A percentile compares a stretch with the other conserved stretches of the same genome.
phyloP scores from a whole-genome alignment of 805 yeast genomes.

The Candida gorgasii region DNA sequence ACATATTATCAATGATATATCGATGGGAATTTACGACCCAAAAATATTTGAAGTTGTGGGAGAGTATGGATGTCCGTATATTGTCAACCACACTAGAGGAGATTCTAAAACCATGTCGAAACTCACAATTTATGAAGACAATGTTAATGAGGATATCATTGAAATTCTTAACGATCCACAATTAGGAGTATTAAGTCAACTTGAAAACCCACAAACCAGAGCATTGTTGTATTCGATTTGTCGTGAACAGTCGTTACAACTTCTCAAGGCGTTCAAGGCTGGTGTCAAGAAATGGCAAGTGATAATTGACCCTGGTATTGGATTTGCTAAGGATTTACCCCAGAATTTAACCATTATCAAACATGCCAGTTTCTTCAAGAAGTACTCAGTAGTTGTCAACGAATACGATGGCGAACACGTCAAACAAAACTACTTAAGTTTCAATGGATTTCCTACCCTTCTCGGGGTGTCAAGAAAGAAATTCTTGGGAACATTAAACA shows the following conservation, averaged over 20 bases:
- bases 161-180: conserved; percentile 37
- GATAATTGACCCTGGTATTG: conserved; percentile 91
- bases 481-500: conserved; percentile 77
- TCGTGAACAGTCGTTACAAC: conserved; percentile 60
- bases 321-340: conserved; percentile 81
- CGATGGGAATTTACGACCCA: conserved; percentile 73
- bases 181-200: conserved; percentile 21
- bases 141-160: conserved; percentile 33
- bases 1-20: conserved; percentile 87
- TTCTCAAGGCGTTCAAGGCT: conserved; percentile 52
- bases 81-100: conserved; percentile 86
- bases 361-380: conserved; percentile 48
- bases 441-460: conserved; percentile 63
- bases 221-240: conserved; percentile 58
- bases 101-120: conserved; percentile 69
- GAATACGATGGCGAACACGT: conserved; percentile 16
- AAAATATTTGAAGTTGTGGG: conserved; percentile 70
- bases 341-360: conserved; percentile 72
- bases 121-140: conserved; percentile 53
- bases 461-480: conserved; percentile 88
- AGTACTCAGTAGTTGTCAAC: conserved; percentile 39
- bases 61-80: conserved; percentile 68
- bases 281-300: conserved; percentile 91
- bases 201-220: conserved; percentile 20
- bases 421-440: conserved; percentile 34